These are phyloP conservation scores for Saccharomycopsis schoenii DNA, from an alignment of 805 yeast genomes.

Conservation along the genomic window DNA sequence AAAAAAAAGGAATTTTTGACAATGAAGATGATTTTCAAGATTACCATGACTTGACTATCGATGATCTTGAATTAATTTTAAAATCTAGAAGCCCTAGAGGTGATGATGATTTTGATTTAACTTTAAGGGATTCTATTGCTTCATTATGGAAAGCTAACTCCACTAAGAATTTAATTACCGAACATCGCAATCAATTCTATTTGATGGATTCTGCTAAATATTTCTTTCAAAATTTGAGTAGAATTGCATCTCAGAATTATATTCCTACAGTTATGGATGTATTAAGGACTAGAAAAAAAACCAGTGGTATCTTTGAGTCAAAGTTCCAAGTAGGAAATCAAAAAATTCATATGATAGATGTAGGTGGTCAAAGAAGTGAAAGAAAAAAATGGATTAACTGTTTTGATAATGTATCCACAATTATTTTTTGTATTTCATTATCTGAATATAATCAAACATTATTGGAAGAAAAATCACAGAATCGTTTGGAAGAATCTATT, in stretches of 20 bases:
- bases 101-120: slow-evolving; percentile 46
- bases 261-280: slow-evolving; percentile 71
- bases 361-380: slow-evolving; percentile 91
- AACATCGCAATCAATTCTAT: slow-evolving; percentile 62
- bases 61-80: slow-evolving; percentile 36
- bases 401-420: slow-evolving; percentile 83
- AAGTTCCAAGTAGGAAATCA: slow-evolving; percentile 56
- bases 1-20: not conserved
- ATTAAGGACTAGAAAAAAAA: slow-evolving; percentile 79
- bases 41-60: slow-evolving; percentile 19
- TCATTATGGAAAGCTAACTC: slow-evolving; percentile 47
- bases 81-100: slow-evolving; percentile 37
- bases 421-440: slow-evolving; percentile 84
- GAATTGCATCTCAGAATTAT: slow-evolving; percentile 53
- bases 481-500: slow-evolving; percentile 72
- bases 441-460: slow-evolving; percentile 86
- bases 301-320: slow-evolving; percentile 85
- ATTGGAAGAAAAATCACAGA: slow-evolving; percentile 65
- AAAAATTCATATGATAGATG: slow-evolving; percentile 63
- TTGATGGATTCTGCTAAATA: slow-evolving; percentile 78
- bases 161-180: slow-evolving; percentile 46
- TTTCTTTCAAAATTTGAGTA: slow-evolving; percentile 55
- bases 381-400: slow-evolving; percentile 95
- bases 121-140: slow-evolving; percentile 38
- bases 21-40: slow-evolving; percentile 2